Evolutionary conservation across 306 rosid species (phyloP).

Genomic region (Lablab purpureus): DNA sequence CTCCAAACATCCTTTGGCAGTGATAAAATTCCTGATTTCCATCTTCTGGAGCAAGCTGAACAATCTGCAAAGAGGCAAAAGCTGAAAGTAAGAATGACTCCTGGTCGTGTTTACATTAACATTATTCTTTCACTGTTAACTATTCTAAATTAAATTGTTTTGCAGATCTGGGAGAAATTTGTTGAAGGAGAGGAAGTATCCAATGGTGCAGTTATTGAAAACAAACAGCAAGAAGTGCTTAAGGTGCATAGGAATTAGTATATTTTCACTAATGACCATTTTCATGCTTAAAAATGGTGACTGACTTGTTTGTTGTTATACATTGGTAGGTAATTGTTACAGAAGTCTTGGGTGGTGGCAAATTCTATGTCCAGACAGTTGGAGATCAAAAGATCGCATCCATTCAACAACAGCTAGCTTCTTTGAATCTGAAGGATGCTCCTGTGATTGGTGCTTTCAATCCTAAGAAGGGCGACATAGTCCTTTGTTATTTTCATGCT

Average conservation of each 20-base stretch:
- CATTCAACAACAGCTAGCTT: slow-evolving; percentile 84
- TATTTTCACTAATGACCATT: slow-evolving; percentile 37
- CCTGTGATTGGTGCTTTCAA: slow-evolving; percentile 87
- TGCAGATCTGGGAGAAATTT: slow-evolving; percentile 96
- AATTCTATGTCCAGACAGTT: slow-evolving; percentile 86
- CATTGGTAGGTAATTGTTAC: slow-evolving; percentile 76
- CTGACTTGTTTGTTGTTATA: slow-evolving; percentile 45
- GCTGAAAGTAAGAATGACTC: slow-evolving; percentile 73
- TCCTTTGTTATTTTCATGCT: slow-evolving; percentile 80
- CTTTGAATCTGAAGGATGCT: slow-evolving; percentile 89
- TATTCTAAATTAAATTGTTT: slow-evolving; percentile 48
- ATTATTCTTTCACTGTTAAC: slow-evolving; percentile 28
- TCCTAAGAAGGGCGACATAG: slow-evolving; percentile 96
- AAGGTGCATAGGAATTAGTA: slow-evolving; percentile 63
- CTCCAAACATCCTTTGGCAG: slow-evolving; percentile 85
- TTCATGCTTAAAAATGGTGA: slow-evolving; percentile 38
- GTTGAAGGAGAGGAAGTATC: slow-evolving; percentile 96
- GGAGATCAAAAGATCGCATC: slow-evolving; percentile 88
- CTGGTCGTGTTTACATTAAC: neutral
- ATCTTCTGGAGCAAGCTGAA: slow-evolving; percentile 88
- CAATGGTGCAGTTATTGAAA: slow-evolving; percentile 70
- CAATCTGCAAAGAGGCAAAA: slow-evolving; percentile 81
- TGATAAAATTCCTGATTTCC: slow-evolving; percentile 90
- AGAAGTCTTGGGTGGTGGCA: slow-evolving; percentile 91
- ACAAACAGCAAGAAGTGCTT: slow-evolving; percentile 92